phyloP scores from a whole-genome alignment of 176 grass and related monocot species.

The Coix lacrymajobi region DNA sequence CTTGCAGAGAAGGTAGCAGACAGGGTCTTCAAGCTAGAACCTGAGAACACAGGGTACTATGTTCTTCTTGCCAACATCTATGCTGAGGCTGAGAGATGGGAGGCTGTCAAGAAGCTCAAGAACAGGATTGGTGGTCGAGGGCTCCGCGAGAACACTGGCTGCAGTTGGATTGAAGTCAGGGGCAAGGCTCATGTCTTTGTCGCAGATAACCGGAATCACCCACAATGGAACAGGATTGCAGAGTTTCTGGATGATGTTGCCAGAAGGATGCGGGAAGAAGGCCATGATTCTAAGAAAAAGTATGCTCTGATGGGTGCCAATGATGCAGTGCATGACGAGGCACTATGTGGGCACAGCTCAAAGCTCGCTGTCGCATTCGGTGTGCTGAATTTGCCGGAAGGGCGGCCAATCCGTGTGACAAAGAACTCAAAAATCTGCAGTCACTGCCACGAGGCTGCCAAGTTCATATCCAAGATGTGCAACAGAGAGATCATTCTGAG shows the following conservation, averaged over 20 bases:
- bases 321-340: constrained; percentile 37
- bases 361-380: constrained; percentile 80
- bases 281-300: constrained; percentile 44
- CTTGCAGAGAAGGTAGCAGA: constrained; percentile 83
- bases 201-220: constrained; percentile 47
- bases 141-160: constrained; percentile 50
- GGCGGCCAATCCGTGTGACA: constrained; percentile 50
- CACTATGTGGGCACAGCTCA: constrained; percentile 78
- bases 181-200: constrained; percentile 66
- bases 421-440: constrained; percentile 64
- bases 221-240: constrained; percentile 44
- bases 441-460: constrained; percentile 73
- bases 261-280: constrained; percentile 53
- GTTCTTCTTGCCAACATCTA: constrained; percentile 87
- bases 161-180: constrained; percentile 74
- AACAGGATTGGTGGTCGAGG: constrained; percentile 44
- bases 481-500: constrained; percentile 67
- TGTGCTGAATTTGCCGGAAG: constrained; percentile 49
- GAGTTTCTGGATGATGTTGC: constrained; percentile 52
- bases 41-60: constrained; percentile 80
- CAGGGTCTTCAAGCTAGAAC: constrained; percentile 62
- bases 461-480: constrained; percentile 74
- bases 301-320: constrained; percentile 60
- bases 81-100: constrained; percentile 79
- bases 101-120: constrained; percentile 65